Evolutionary conservation across 768 basidiomycete genomes (phyloP), one percentile per base, ranked within the genome.

Genomic region (Piloderma croceum): DNA sequence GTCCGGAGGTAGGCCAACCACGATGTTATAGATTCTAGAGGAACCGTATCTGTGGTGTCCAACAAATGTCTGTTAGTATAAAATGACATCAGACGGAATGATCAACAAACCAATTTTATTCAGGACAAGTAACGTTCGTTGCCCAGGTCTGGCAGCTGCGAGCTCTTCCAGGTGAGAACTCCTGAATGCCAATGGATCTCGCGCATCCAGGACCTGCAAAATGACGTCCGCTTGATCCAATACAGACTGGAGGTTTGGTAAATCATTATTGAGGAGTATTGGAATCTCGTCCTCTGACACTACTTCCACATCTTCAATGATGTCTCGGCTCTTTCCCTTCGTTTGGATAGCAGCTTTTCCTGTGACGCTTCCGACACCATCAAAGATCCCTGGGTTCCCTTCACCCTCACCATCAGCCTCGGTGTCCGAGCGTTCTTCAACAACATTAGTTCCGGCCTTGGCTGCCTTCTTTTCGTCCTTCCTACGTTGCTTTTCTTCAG

Each of bases 101-200:
- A 31, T n/a, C n/a, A 35, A 69, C 82, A 42, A 50, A 89, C 91
- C 91, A 48, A 83, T 83, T 68, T 96, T 96, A 60, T 85, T 93
- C 39, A 96, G 59, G 13, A 93, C 68, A n/a, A 91, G 61, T 15
- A 83, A 50, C 10, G 83, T 61, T 58, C 61, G 69, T 52, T 73
- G 73, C 44, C 59, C 74, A 43, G 52, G 43, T 46, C 61, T 61
- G 15, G 56, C 64, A 24, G 60, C 59, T 15, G 65, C 61, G 35
- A 81, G 58, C 17, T 71, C 62, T 56, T 92, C 88, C 36, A 90
- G 42, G 43, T 73, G 70, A 23, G 58, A 56, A 51, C 83, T 87
- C 37, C 90, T 71, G 55, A 74, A 81, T 15, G 84, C 69, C 9
- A 76, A 57, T 9, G 92, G 90, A 57, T 94, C 92, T 35, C 90